Base-by-base conservation (phyloP, 1,284 basidiomycete genomes). In the Sanghuangporus baumii region DNA sequence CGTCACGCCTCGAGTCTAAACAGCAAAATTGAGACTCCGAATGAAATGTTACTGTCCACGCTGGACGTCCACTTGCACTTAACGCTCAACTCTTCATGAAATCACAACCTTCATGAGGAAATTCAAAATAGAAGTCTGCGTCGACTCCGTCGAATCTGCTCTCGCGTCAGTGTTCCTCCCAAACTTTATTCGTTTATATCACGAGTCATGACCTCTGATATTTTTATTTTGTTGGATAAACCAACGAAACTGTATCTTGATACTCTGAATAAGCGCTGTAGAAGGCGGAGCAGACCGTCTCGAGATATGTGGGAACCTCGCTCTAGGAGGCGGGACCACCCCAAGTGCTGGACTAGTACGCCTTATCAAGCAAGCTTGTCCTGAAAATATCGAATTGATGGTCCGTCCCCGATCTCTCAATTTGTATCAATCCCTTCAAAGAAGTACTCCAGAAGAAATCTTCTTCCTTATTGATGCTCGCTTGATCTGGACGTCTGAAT, bases 101-200 rank as follows among this genome's bases (percentile, higher is more conserved):
- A 16, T 46, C 43, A 16, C 43, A 14, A 3, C 3, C 3, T 26
- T 26, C 26, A 46, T 46, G 43, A 46, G 14, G 20, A 46, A 46
- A 7, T 7, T 80, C 40, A 68, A 78, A 20, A 76, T 93, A 60
- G 90, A 93, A 74, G 85, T 92, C 65, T 93, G 90, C 69, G 78
- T 93, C 47, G 90, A 92, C 75, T 92, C 90, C 4, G 81, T 90
- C 16, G 83, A 86, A 68, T 91, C 89, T 16, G 88, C 90, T 2
- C 68, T 83, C 61, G 82, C 81, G 88, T 90, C 55, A 60, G 85
- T 81, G 31, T 48, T 31, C n/a, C n/a, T n/a, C n/a, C n/a, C n/a
- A n/a, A n/a, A n/a, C n/a, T n/a, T n/a, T n/a, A n/a, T n/a, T n/a
- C n/a, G n/a, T n/a, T n/a, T n/a, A n/a, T n/a, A n/a, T n/a, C n/a